Conservation (phyloP, 805 yeast species). For the Lachancea waltii region DNA sequence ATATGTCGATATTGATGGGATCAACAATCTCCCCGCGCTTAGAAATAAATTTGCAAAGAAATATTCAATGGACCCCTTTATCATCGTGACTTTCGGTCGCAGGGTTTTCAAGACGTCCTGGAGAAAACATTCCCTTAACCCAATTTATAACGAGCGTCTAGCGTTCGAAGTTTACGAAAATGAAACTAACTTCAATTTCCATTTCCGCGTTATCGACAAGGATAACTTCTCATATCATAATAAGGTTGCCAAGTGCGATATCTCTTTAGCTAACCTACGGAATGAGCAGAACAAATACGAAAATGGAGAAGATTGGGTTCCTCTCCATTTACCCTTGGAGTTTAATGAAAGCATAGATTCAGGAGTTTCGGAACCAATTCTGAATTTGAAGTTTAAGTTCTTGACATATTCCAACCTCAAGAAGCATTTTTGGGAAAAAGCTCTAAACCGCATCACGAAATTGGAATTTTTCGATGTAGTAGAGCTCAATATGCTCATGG, state of each 20-base stretch:
- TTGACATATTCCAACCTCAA: constrained; percentile 60
- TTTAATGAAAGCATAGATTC: constrained; percentile 11
- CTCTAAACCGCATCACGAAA: constrained; percentile 40
- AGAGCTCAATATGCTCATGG: constrained; percentile 61
- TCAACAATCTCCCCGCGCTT: constrained; percentile 73
- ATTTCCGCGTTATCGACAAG: constrained; percentile 72
- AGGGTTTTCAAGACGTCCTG: constrained; percentile 81
- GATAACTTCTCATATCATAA: constrained; percentile 82
- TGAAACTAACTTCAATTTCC: constrained; percentile 60
- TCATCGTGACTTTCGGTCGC: constrained; percentile 83
- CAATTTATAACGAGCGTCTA: constrained; percentile 72
- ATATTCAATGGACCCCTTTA: constrained; percentile 96
- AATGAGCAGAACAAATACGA: constrained; percentile 25
- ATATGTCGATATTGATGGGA: constrained; percentile 67
- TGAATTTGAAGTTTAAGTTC: constrained; percentile 57
- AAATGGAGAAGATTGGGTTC: constrained; percentile 19
- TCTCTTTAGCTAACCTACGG: constrained; percentile 47
- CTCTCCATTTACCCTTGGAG: constrained; percentile 34
- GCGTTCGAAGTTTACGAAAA: constrained; percentile 68
- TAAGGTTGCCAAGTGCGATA: constrained; percentile 59
- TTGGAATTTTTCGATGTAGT: constrained; percentile 42
- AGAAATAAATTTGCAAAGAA: constrained; percentile 59
- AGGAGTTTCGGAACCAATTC: constrained; percentile 27
- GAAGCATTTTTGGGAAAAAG: constrained; percentile 60
- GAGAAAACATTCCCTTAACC: constrained; percentile 75